Conservation (phyloP, 1,284 basidiomycete genomes). For the Tilletia indica region DNA sequence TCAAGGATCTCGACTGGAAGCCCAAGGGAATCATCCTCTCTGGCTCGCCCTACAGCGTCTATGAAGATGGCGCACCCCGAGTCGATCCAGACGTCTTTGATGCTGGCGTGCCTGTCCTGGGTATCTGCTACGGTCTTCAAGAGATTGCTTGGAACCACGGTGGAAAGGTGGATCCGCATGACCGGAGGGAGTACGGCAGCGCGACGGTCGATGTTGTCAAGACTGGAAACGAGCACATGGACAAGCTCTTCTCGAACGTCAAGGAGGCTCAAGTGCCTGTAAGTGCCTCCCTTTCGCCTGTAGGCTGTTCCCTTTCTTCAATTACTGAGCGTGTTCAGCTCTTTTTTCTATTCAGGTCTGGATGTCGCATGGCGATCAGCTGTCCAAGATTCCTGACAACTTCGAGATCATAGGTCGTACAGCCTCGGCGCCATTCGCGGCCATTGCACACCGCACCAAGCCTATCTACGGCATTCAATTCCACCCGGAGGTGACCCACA, state of each 20-base stretch:
- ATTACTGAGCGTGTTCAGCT: conserved; percentile 18
- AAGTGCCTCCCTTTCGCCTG: not conserved
- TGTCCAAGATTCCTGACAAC: conserved; percentile 74
- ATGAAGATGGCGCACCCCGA: conserved; percentile 86
- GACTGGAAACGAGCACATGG: conserved; percentile 63
- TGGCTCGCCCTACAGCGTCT: conserved; percentile 97
- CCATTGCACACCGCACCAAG: conserved; percentile 84
- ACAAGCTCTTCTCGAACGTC: conserved; percentile 80
- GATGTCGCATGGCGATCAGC: conserved; percentile 99
- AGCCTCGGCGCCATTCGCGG: conserved; percentile 83
- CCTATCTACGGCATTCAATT: conserved; percentile 97
- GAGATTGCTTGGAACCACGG: conserved; percentile 90
- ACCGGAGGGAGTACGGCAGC: conserved; percentile 92
- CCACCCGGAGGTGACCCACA: conserved; percentile 98
- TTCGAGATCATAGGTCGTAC: conserved; percentile 90
- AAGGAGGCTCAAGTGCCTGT: conserved; percentile 64
- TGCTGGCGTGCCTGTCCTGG: conserved; percentile 84
- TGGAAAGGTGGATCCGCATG: conserved; percentile 82
- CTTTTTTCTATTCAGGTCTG: conserved; percentile 69
- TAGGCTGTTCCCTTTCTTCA: not conserved
- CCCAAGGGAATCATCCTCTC: conserved; percentile 98
- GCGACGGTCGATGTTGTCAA: conserved; percentile 76
- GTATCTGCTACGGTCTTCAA: conserved; percentile 99
- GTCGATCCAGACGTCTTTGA: conserved; percentile 94
- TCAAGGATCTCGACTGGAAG: conserved; percentile 85